Conservation (phyloP, 2,329 filamentous ascomycete genomes). For the Allantophomopsis cytisporea region DNA sequence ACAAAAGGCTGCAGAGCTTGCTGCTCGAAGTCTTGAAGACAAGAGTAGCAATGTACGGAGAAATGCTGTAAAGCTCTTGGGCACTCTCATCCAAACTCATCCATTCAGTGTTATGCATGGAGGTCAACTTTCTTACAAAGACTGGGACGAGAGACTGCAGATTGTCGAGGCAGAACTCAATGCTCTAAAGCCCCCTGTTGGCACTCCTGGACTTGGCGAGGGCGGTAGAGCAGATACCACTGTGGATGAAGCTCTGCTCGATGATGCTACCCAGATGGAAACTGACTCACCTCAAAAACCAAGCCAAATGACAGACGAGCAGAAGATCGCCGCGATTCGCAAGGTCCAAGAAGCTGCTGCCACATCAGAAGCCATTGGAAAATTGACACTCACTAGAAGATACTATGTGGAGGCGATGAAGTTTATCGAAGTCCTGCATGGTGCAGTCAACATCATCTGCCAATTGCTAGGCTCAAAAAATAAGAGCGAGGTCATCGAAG, state of each 20-base stretch:
- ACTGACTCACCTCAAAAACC: constrained; percentile 51
- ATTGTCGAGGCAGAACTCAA: constrained; percentile 74
- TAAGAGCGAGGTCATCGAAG: constrained; percentile 97
- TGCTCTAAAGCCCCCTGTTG: constrained; percentile 65
- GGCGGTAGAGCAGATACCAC: constrained; percentile 50
- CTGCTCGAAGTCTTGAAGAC: constrained; percentile 82
- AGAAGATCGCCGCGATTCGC: constrained; percentile 57
- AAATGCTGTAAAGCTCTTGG: constrained; percentile 88
- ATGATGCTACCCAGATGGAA: constrained; percentile 76
- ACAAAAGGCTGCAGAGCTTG: constrained; percentile 76
- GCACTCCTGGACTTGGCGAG: constrained; percentile 58
- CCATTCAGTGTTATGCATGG: constrained; percentile 89
- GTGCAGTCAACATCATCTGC: constrained; percentile 66
- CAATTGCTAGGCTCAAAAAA: constrained; percentile 89
- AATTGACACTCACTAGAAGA: constrained; percentile 73
- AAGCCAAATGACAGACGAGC: constrained; percentile 56
- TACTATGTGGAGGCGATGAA: constrained; percentile 90
- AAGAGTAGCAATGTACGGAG: constrained; percentile 95
- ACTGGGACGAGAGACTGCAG: constrained; percentile 75
- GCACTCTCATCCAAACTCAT: constrained; percentile 81
- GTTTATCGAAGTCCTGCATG: constrained; percentile 85
- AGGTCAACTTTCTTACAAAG: constrained; percentile 68
- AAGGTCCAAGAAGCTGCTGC: constrained; percentile 80
- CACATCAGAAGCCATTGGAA: constrained; percentile 76
- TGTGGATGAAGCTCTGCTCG: constrained; percentile 65